Evolutionary conservation across 768 basidiomycete genomes (phyloP).

Genomic region (Suillus placidus): DNA sequence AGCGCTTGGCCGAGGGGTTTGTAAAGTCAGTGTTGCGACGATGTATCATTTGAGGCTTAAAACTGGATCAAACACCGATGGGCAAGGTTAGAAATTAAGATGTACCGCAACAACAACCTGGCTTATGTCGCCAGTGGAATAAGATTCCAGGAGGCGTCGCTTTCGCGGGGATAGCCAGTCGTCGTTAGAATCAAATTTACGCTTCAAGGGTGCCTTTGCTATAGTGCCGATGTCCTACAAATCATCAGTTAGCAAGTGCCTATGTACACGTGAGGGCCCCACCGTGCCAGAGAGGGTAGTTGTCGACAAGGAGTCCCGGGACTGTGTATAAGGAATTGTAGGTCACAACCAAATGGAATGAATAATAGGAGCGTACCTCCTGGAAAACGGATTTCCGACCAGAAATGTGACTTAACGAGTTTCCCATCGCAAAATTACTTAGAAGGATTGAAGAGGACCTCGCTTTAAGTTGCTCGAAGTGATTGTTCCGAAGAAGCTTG

Average conservation of each 20-base stretch:
- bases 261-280: background rate
- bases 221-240: background rate
- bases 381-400: background rate
- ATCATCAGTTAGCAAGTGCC: background rate
- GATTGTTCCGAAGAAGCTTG: no score
- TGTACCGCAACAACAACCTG: no score
- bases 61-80: no score
- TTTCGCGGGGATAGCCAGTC: background rate
- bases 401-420: no score
- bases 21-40: no score
- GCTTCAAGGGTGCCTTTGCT: background rate
- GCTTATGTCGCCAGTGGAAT: background rate
- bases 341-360: background rate
- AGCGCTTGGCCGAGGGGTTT: no score
- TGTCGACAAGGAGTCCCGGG: background rate
- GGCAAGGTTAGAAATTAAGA: no score
- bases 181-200: background rate
- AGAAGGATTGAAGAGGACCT: no score
- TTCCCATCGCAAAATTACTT: no score
- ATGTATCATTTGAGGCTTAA: no score
- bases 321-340: background rate
- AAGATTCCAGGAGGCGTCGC: background rate
- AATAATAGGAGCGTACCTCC: background rate
- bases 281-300: background rate
- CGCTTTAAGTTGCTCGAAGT: no score